These are phyloP conservation scores for Coemansia erecta DNA, from an alignment of 192 early-diverging fungal genomes.

Conservation along the genomic window DNA sequence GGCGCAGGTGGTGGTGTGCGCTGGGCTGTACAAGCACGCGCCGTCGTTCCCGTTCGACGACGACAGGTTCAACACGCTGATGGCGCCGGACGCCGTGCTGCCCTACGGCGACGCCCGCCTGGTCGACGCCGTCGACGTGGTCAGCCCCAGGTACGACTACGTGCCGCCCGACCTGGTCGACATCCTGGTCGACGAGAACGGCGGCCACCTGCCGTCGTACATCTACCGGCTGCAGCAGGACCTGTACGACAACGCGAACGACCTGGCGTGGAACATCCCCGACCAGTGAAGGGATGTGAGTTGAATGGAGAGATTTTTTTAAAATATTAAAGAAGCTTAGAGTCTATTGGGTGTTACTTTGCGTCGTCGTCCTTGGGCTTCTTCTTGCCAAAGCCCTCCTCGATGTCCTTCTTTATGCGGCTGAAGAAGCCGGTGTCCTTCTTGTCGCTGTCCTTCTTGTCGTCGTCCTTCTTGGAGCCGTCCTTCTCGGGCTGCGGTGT, in stretches of 20 bases:
- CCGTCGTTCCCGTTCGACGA: constrained; percentile 86
- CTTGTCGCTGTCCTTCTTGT: constrained; percentile 10
- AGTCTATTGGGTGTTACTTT: constrained; percentile 18
- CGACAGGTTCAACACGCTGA: constrained; percentile 74
- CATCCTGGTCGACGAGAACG: constrained; percentile 88
- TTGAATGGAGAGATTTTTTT: no score
- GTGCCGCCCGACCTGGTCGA: constrained; percentile 87
- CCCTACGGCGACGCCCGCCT: constrained; percentile 79
- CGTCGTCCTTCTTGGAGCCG: neutral
- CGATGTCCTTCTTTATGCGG: constrained; percentile 58
- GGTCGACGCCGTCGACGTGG: constrained; percentile 73
- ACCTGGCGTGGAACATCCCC: constrained; percentile 42
- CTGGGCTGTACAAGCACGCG: constrained; percentile 86
- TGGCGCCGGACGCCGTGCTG: constrained; percentile 78
- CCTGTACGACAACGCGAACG: constrained; percentile 50
- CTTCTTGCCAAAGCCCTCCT: constrained; percentile 30
- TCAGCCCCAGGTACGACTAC: constrained; percentile 91
- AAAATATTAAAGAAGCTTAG: no score
- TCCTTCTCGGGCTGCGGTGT: neutral
- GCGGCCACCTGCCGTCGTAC: constrained; percentile 74
- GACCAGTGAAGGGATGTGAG: constrained; percentile 21
- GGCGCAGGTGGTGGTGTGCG: constrained; percentile 89
- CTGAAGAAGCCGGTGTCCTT: constrained; percentile 52
- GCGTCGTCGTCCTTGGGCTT: constrained; percentile 47
- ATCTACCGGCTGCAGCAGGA: constrained; percentile 75